Evolutionary conservation across 768 basidiomycete species (phyloP).

Genomic region (Trichaptum fuscoviolaceum): DNA sequence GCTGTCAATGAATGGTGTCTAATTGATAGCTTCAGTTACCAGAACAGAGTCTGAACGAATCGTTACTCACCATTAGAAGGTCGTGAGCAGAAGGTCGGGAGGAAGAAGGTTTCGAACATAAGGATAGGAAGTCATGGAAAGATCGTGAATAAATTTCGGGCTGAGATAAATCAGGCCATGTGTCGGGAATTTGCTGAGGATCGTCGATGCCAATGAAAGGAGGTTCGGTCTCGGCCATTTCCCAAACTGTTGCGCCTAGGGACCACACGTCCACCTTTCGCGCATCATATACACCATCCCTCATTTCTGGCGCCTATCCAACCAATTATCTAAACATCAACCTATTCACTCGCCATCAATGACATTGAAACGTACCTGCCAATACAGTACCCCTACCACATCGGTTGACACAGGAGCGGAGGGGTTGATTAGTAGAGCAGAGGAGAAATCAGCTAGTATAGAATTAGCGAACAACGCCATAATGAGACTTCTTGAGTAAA

Average conservation of each 20-base stretch:
- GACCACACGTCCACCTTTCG: conserved; percentile 80
- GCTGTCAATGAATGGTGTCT: conserved; percentile 63
- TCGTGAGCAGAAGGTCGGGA: conserved; percentile 52
- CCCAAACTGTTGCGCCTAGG: conserved; percentile 79
- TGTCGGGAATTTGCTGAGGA: conserved; percentile 39
- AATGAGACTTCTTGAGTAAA: neutral
- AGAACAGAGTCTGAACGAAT: neutral
- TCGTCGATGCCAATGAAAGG: conserved; percentile 61
- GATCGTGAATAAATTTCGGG: conserved; percentile 58
- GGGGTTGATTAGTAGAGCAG: conserved; percentile 55
- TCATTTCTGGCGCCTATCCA: conserved; percentile 64
- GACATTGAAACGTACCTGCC: conserved; percentile 51
- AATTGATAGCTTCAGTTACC: conserved; percentile 3
- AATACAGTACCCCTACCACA: conserved; percentile 67
- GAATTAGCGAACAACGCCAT: neutral
- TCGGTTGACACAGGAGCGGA: conserved; percentile 50
- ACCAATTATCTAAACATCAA: neutral
- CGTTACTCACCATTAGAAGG: conserved; percentile 49
- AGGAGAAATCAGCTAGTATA: conserved; percentile 71
- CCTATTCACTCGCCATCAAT: neutral
- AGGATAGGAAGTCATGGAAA: conserved; percentile 67
- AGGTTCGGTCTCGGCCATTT: conserved; percentile 68
- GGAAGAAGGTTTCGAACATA: conserved; percentile 57
- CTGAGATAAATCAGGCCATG: conserved; percentile 59
- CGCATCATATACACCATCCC: conserved; percentile 69